Base-by-base conservation (phyloP, 2,329 filamentous ascomycete species). In the Monosporascus ibericus region DNA sequence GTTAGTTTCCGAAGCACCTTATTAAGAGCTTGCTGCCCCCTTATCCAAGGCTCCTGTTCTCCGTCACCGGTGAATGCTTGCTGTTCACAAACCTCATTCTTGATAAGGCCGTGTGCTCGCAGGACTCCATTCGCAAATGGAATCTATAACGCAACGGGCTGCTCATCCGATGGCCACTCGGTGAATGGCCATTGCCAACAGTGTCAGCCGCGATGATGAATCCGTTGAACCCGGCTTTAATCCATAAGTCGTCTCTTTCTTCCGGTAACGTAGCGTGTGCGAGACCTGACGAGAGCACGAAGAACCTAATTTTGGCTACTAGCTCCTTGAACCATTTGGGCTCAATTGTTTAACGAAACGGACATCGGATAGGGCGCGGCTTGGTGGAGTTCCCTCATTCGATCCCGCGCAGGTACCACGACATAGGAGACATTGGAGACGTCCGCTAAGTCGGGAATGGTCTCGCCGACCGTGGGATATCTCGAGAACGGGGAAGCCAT, bases 121-220 rank as follows among this genome's bases (percentile, higher is more conserved):
- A 49, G 22, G 24, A 54, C 65, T 3, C 58, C 59, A 20, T 63
- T 50, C 34, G 48, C 47, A 49, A 65, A 62, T 3, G 64, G 61
- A 27, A 63, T 53, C 56, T 65, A 62, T 39, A 66, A 47, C 22
- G 63, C 61, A 42, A 62, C 57, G 5, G 59, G 58, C 30, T 56
- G 52, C 25, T 54, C 57, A 36, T 63, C 57, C 6, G 53, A 50
- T 2, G 63, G 63, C 50, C 65, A 65, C n/a, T 58, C 59, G 11
- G 62, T 65, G 52, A 57, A 48, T 64, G 63, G 6, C 64, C 64
- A 6, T 52, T 47, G 15, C 62, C 61, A 11, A 58, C 51, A n/a
- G 53, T 58, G 49, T 64, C 63, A 14, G 52, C 56, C 11, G 64
- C 63, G 36, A 66, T 55, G 36, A 65, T 58, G 9, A 65, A 39